Evolutionary conservation across 768 basidiomycete species (phyloP).

Genomic region (Boletus sp.): DNA sequence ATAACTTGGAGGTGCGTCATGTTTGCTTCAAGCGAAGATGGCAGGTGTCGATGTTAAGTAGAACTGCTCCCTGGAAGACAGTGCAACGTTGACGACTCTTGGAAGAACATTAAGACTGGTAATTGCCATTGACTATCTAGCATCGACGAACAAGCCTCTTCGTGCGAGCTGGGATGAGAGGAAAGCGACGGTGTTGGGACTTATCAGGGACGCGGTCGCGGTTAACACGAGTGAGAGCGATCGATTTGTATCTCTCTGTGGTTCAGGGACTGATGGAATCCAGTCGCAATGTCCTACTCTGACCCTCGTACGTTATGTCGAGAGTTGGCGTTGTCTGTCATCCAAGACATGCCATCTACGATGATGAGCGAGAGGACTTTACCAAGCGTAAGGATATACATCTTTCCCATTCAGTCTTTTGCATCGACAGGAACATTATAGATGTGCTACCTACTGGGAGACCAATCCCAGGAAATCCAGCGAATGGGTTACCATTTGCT

Average conservation of each 20-base stretch:
- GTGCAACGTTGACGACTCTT: conserved; percentile 56
- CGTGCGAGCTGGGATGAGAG: conserved; percentile 66
- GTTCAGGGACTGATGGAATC: not conserved
- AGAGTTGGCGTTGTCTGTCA: conserved; percentile 63
- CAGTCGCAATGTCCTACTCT: conserved; percentile 34
- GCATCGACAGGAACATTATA: conserved; percentile 28
- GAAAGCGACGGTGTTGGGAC: conserved; percentile 46
- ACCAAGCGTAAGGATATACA: conserved; percentile 45
- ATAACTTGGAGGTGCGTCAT: conserved; percentile 72
- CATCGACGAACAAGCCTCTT: conserved; percentile 68
- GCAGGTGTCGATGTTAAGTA: conserved; percentile 27
- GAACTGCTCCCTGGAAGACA: conserved; percentile 60
- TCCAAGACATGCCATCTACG: conserved; percentile 61
- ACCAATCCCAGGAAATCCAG: conserved; percentile 63
- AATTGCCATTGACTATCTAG: conserved; percentile 64
- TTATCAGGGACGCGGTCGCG: conserved; percentile 60
- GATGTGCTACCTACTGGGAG: conserved; percentile 79
- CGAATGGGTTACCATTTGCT: conserved; percentile 75
- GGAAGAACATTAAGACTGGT: conserved; percentile 69
- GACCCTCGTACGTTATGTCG: conserved; percentile 64
- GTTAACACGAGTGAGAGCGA: conserved; percentile 47
- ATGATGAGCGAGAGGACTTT: conserved; percentile 64
- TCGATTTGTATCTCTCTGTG: not conserved
- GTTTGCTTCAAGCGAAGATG: not conserved
- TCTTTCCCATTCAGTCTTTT: not conserved